These are phyloP conservation scores for Hydnomerulius pinastri DNA, from an alignment of 768 basidiomycete genomes.

Conservation along the genomic window DNA sequence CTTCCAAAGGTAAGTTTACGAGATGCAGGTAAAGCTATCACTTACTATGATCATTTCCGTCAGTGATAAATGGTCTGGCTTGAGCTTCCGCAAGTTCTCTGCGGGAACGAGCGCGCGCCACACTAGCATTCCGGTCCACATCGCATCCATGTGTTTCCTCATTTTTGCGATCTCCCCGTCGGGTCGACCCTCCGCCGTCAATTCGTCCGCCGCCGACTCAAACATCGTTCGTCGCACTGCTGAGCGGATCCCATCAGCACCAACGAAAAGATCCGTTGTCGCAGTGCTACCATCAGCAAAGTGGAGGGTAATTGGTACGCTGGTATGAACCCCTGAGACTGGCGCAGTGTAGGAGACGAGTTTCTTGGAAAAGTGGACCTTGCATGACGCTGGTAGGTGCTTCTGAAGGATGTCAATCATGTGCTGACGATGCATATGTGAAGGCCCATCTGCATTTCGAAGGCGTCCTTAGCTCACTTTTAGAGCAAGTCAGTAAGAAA, in stretches of 20 bases:
- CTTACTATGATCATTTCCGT: constrained; percentile 18
- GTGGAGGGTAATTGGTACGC: not conserved
- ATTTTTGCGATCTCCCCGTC: not conserved
- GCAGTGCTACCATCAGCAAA: constrained; percentile 33
- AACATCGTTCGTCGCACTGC: constrained; percentile 8
- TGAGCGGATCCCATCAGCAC: constrained; percentile 40
- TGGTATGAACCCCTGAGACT: not conserved
- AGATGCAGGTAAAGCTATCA: not conserved
- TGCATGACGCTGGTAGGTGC: not conserved
- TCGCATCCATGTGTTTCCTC: constrained; percentile 20
- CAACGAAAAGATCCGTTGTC: constrained; percentile 42
- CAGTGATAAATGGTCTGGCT: constrained; percentile 18
- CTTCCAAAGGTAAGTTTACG: constrained; percentile 20
- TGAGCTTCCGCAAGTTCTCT: constrained; percentile 22
- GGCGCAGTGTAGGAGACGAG: not conserved
- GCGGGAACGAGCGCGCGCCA: constrained; percentile 39
- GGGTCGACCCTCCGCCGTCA: too few species aligned
- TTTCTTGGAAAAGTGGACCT: not conserved
- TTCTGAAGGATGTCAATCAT: not conserved
- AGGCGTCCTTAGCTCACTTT: constrained; percentile 10
- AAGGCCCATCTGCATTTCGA: constrained; percentile 2
- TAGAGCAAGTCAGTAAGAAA: constrained; percentile 8
- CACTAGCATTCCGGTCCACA: constrained; percentile 40
- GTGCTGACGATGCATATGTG: not conserved
- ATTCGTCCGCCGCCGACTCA: not conserved